Conservation (phyloP, 2,329 filamentous ascomycete genomes). For the Penicillium sumatraense region DNA sequence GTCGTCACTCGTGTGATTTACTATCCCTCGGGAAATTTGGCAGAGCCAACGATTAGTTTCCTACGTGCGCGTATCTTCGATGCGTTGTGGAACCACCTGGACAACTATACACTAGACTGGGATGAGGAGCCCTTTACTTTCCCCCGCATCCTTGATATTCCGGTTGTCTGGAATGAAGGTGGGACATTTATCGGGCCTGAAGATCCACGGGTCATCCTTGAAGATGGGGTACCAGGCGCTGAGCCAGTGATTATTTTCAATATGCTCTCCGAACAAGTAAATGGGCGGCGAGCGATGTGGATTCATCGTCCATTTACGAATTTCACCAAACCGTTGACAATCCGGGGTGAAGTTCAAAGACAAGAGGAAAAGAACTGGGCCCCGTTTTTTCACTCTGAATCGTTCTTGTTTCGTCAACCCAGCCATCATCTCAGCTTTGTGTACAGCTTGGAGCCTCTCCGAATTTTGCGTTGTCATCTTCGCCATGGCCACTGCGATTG, state of each 20-base stretch:
- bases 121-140: conserved; percentile 22
- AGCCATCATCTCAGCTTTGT: conserved; percentile 19
- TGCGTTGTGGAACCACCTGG: conserved; percentile 27
- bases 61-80: conserved; percentile 29
- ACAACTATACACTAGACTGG: conserved; percentile 28
- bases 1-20: conserved; percentile 26
- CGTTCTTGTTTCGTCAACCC: background rate
- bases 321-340: conserved; percentile 22
- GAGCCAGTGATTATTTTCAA: conserved; percentile 34
- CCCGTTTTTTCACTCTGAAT: conserved; percentile 25
- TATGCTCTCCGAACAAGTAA: conserved; percentile 24
- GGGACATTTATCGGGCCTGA: conserved; percentile 27
- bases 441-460: conserved; percentile 7
- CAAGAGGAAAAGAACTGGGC: conserved; percentile 30
- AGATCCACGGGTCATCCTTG: conserved; percentile 30
- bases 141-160: conserved; percentile 27
- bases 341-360: conserved; percentile 18
- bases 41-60: conserved; percentile 30
- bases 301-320: conserved; percentile 29
- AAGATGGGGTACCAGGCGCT: conserved; percentile 27
- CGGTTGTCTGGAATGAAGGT: conserved; percentile 21
- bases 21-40: conserved; percentile 15
- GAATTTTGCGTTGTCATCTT: conserved; percentile 5
- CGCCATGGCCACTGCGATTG: conserved; percentile 6
- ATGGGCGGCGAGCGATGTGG: conserved; percentile 26